phyloP scores from a whole-genome alignment of 2,329 filamentous ascomycete species.

The Cordyceps tenuipes region DNA sequence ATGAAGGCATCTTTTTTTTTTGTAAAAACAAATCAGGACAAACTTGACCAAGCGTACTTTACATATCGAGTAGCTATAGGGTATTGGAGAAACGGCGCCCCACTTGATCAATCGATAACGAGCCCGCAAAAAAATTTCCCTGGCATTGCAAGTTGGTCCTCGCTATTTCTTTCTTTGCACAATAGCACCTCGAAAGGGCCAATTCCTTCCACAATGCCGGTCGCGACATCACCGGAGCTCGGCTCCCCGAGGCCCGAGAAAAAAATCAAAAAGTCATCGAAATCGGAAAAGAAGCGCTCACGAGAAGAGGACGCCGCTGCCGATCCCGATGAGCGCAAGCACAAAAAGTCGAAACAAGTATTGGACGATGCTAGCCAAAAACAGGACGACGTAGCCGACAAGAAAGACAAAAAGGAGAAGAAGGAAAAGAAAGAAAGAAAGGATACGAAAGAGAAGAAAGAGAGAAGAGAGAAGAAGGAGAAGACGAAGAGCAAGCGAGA shows the following conservation, averaged over 20 bases:
- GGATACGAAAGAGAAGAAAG: constrained; percentile 21
- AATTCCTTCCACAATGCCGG: constrained; percentile 23
- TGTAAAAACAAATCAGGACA: too few relatives aligned
- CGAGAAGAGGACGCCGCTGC: constrained; percentile 34
- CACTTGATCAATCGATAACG: constrained; percentile 16
- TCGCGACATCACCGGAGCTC: constrained; percentile 24
- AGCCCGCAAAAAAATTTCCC: constrained; percentile 19
- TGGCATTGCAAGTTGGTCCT: neutral
- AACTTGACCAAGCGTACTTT: too few relatives aligned
- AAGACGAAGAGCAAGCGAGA: constrained; percentile 21
- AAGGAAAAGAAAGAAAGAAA: constrained; percentile 21
- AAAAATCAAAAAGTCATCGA: constrained; percentile 27
- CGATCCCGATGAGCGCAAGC: constrained; percentile 33
- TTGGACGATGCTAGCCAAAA: constrained; percentile 21
- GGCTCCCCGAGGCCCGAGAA: constrained; percentile 28
- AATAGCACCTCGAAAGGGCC: constrained; percentile 9
- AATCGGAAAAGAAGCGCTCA: constrained; percentile 35
- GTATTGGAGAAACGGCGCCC: neutral
- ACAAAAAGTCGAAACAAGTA: constrained; percentile 43
- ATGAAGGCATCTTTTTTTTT: too few relatives aligned
- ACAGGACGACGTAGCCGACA: constrained; percentile 23
- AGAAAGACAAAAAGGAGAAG: constrained; percentile 25
- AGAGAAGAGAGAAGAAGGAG: constrained; percentile 20
- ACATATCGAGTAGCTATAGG: too few relatives aligned
- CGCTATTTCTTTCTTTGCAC: neutral